phyloP scores from a whole-genome alignment of 331 rosid species.

The Acacia concinna region DNA sequence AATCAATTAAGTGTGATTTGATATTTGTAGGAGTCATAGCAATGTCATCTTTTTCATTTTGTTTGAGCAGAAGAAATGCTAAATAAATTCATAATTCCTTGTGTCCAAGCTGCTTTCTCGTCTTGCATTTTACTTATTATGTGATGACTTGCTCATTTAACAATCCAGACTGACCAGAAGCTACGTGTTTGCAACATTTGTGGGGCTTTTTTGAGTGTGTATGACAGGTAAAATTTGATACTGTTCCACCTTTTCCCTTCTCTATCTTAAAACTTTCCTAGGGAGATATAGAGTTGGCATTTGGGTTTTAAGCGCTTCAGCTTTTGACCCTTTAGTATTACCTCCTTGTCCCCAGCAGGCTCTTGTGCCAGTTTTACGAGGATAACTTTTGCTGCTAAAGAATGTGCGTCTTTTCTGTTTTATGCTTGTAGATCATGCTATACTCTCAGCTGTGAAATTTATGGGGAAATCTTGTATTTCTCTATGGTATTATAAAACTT shows the following conservation, averaged over 20 bases:
- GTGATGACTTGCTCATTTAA: slow-evolving; percentile 27
- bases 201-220: slow-evolving; percentile 98
- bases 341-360: slow-evolving; percentile 99
- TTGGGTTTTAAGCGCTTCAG: slow-evolving; percentile 92
- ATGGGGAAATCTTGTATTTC: slow-evolving; percentile 47
- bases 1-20: neutral
- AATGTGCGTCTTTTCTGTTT: slow-evolving; percentile 99
- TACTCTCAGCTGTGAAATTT: slow-evolving; percentile 58
- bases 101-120: neutral
- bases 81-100: neutral
- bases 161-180: slow-evolving; percentile 98
- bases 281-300: slow-evolving; percentile 60
- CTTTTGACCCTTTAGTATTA: slow-evolving; percentile 95
- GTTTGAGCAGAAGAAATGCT: neutral
- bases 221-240: slow-evolving; percentile 77
- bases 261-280: slow-evolving; percentile 35
- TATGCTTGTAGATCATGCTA: slow-evolving; percentile 86
- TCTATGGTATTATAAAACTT: slow-evolving; percentile 15
- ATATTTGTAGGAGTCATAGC: neutral
- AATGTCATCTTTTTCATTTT: neutral
- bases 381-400: slow-evolving; percentile 99
- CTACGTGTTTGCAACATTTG: slow-evolving; percentile 99
- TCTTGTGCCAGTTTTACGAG: slow-evolving; percentile 99
- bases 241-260: slow-evolving; percentile 9
- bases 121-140: neutral